Percentiles rank a stretch among this genome's conserved stretches.
These are phyloP conservation scores for Nemania abortiva DNA, from an alignment of 2,329 filamentous ascomycete species.

Conservation along the genomic window DNA sequence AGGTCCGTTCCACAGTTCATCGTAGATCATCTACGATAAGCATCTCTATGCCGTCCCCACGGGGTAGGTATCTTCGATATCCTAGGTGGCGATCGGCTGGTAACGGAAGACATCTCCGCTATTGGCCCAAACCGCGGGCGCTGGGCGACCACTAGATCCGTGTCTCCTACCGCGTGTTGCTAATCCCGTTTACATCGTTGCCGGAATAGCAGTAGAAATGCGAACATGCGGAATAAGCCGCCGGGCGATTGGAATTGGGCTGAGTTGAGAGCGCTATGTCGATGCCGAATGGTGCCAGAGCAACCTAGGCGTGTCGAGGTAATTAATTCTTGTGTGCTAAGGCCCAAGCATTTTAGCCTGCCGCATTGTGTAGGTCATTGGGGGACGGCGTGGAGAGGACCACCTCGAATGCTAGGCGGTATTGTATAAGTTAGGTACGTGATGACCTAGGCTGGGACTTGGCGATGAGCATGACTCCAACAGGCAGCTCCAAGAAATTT, in stretches of 20 bases:
- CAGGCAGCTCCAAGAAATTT: constrained; percentile 28
- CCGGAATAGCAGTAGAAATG: background rate
- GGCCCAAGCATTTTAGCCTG: constrained; percentile 32
- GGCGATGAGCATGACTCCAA: constrained; percentile 34
- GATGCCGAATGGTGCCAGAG: constrained; percentile 4
- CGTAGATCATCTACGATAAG: constrained; percentile 35
- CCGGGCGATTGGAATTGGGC: background rate
- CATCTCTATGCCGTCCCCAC: constrained; percentile 16
- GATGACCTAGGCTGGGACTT: constrained; percentile 24
- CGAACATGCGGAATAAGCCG: background rate
- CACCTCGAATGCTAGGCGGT: constrained; percentile 6
- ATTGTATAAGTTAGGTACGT: constrained; percentile 9
- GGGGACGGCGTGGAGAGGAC: constrained; percentile 6
- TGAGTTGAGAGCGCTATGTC: constrained; percentile 6
- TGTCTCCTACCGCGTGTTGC: background rate
- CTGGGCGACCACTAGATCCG: background rate
- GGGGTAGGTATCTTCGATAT: background rate
- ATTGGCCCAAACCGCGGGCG: background rate
- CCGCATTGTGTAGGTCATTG: background rate
- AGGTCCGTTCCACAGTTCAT: constrained; percentile 35
- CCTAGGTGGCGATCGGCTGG: background rate
- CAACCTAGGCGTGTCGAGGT: constrained; percentile 2
- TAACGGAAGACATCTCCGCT: background rate
- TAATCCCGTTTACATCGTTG: background rate
- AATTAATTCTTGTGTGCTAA: constrained; percentile 17